phyloP scores from a whole-genome alignment of 1,284 basidiomycete genomes.

The Ustilago esculenta region DNA sequence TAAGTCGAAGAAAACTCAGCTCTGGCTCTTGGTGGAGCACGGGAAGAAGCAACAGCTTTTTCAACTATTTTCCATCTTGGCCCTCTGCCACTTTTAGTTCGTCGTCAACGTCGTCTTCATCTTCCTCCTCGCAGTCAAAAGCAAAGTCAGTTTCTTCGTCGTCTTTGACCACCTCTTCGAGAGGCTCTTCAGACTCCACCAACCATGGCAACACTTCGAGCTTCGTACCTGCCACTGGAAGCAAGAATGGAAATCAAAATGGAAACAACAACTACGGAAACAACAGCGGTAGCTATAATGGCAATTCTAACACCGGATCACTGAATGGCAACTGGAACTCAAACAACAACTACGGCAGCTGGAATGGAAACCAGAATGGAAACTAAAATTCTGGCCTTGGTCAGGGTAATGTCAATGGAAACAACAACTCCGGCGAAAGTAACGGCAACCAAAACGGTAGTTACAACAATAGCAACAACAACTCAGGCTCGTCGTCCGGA shows the following conservation, averaged over 20 bases:
- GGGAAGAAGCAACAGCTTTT: not conserved
- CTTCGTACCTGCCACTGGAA: not conserved
- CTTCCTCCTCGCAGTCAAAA: not conserved
- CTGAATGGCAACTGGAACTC: slow-evolving; percentile 12
- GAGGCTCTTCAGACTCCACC: too few relatives aligned
- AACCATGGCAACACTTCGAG: too few relatives aligned
- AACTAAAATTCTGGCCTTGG: slow-evolving; percentile 11
- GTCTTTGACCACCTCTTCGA: too few relatives aligned
- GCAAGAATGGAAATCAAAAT: slow-evolving; percentile 6
- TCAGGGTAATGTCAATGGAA: slow-evolving; percentile 12
- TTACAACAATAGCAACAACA: too few relatives aligned
- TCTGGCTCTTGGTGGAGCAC: slow-evolving; percentile 4
- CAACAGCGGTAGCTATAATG: slow-evolving; percentile 1
- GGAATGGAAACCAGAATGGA: slow-evolving; percentile 12
- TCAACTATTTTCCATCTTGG: slow-evolving; percentile 5
- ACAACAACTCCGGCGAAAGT: slow-evolving; percentile 2
- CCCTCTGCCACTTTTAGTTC: slow-evolving; percentile 2
- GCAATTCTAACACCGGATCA: slow-evolving; percentile 1
- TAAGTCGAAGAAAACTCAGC: slow-evolving; percentile 4
- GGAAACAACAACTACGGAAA: slow-evolving; percentile 9
- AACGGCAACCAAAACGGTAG: slow-evolving; percentile 14
- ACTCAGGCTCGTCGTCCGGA: not conserved
- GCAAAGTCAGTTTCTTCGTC: too few relatives aligned
- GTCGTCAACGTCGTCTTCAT: slow-evolving; percentile 2
- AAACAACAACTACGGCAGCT: slow-evolving; percentile 7